Base-by-base conservation (phyloP, 1,284 basidiomycete species). In the Sparassis latifolia region DNA sequence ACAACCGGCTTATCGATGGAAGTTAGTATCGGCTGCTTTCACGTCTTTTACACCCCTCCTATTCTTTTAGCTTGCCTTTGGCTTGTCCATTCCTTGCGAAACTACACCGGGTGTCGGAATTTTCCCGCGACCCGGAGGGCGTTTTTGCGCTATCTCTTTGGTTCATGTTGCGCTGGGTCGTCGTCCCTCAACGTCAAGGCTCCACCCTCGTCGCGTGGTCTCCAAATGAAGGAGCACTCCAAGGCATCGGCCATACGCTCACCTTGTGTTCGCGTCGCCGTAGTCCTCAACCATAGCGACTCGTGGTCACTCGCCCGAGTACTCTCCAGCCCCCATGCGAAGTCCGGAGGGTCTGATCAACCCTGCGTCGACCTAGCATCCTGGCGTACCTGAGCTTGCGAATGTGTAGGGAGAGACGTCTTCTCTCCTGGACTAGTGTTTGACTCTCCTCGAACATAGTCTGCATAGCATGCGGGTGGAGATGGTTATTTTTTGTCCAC, bases 1-100 rank as follows among this genome's bases (percentile, higher is more conserved):
- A 99, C 82, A 93, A 94, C 76, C 88, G 96, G 68, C 86, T 99
- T 75, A 96, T 99, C 81, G 96, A 99, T 86, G 92, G 94, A 78
- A 97, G 95, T 98, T 89, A 94, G 95, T 97, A 86, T 79, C 81
- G 74, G 75, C 75, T 77, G 67, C 66, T 66, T 67, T 76, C 67
- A 52, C 64, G 64, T 67, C 63, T 64, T 69, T 69, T 58, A 52
- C 54, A 53, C 49, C 55, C 54, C 63, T 50, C 68, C 55, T 55
- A 51, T 51, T 55, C 53, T 30, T 55, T 45, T 54, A 53, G 53
- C 42, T 52, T 47, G 39, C 44, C 42, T 44, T 30, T 38, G 37
- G 29, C 20, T 20, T 20, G 20, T 20, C 20, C 44, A 43, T 52
- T 29, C 45, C 20, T 20, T 20, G 20, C 20, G 20, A 20, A 20